Conservation (phyloP, 176 grass and related monocot genomes). For the Bothriochloa decipiens region DNA sequence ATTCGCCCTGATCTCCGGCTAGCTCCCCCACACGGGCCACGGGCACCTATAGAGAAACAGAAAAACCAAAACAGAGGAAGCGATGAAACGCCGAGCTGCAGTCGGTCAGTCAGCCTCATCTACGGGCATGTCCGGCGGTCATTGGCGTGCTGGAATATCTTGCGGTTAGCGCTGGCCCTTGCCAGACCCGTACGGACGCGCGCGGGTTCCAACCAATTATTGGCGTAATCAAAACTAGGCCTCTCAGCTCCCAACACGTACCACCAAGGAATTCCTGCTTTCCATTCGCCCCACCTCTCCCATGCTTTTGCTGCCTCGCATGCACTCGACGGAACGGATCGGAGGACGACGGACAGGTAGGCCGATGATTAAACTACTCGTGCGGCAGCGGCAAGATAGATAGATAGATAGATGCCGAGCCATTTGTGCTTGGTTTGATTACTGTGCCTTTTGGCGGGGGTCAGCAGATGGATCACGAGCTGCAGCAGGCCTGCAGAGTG, state of each 20-base stretch:
- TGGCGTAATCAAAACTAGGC: constrained; percentile 22
- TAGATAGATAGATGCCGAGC: background rate
- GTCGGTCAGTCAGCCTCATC: background rate
- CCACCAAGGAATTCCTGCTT: background rate
- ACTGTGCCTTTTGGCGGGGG: background rate
- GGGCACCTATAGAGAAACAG: too few species aligned
- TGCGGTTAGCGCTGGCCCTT: background rate
- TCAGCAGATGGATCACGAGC: background rate
- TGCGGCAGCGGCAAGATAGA: background rate
- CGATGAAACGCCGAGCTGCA: too few species aligned
- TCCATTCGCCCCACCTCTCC: background rate
- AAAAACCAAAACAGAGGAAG: too few species aligned
- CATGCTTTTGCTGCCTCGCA: background rate
- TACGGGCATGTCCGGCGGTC: background rate
- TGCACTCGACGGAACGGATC: too few species aligned
- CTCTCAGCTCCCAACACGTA: constrained; percentile 42
- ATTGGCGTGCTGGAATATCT: constrained; percentile 28
- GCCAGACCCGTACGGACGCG: constrained; percentile 26
- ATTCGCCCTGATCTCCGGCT: background rate
- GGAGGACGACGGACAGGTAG: background rate
- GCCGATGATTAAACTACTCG: background rate
- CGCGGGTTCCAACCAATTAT: constrained; percentile 42
- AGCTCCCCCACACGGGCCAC: background rate
- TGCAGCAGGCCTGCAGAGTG: background rate
- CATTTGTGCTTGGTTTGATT: background rate